Evolutionary conservation across 208 protist species (phyloP), one percentile per base, ranked within the genome.

Genomic region (Leishmania lainsoni): DNA sequence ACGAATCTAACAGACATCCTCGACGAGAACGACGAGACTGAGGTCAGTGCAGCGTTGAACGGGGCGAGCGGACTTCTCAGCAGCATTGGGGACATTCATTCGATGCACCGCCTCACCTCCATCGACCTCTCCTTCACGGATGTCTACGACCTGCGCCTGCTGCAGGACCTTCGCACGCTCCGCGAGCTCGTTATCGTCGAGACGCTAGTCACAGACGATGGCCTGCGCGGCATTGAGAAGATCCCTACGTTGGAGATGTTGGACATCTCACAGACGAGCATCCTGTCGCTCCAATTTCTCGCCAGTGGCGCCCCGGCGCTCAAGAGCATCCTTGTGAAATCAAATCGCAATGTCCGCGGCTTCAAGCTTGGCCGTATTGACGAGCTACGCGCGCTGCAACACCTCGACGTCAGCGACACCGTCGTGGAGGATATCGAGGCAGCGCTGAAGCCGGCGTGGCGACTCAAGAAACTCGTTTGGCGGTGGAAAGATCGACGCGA

Each of bases 241-340:
- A 89, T 92, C 35, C 63, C 84, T 32, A 84, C 86, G 29, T 76
- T 90, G 54, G 81, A 90, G 74, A 26, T 82, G 78, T 78, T 95
- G 3, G 92, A 95, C 79, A 70, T 95, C 49, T 95, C 92, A 52
- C 92, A 95, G 81, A 95, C 89, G 22, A 93, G 92, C 79, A 80
- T 95, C 72, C 29, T 86, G 59, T 92, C 92, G 20, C 77, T 95
- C 20, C 85, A 92, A 78, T 95, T 95, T 61, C 86, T 95, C 32
- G 85, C 83, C 48, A 48, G 74, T 32, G 88, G 90, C 17, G 87
- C 86, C n/a, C 58, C 65, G 42, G 52, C 77, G 26, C 82, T 95
- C 51, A 69, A 84, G 63, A 87, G 75, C 75, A 78, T 93, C 32
- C 65, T 89, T 5, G 81, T 83, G 16, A 83, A 79, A 35, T 89